Evolutionary conservation across 31 red algal species (phyloP).

Genomic region (Endocladia muricata): DNA sequence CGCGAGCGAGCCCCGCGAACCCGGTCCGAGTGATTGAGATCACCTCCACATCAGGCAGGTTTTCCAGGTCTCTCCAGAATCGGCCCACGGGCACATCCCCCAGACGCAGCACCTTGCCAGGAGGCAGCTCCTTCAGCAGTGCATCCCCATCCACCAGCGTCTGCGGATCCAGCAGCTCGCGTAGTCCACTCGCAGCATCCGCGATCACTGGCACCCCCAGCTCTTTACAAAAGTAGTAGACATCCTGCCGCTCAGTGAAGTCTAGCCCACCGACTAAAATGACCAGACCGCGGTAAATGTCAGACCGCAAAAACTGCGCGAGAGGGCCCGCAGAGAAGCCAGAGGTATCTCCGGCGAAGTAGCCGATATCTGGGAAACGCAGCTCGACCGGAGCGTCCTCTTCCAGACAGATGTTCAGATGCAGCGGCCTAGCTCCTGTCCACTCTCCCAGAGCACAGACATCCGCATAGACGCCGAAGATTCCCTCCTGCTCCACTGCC

Average conservation of each 20-base stretch:
- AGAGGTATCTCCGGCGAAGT: neutral
- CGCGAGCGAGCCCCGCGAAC: neutral
- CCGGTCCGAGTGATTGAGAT: neutral
- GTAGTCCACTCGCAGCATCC: neutral
- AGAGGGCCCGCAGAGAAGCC: neutral
- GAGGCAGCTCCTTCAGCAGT: neutral
- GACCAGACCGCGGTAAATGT: neutral
- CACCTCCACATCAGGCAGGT: neutral
- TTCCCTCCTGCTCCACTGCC: conserved; percentile 44
- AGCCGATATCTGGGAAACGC: neutral
- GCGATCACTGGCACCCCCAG: neutral
- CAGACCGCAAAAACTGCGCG: neutral
- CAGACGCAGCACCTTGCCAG: neutral
- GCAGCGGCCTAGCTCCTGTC: neutral
- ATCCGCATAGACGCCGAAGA: conserved; percentile 25
- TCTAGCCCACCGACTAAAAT: neutral
- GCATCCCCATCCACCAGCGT: neutral
- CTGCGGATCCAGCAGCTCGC: neutral
- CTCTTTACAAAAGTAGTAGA: neutral
- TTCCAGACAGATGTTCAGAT: neutral
- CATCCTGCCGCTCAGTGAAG: neutral
- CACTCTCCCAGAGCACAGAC: neutral
- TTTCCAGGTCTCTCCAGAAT: neutral
- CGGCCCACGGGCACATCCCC: neutral
- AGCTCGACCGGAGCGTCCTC: neutral